Percentiles rank a stretch among this genome's conserved stretches.
phyloP scores from a whole-genome alignment of 352 stramenopile genomes.

The Globisporangium emineosum region DNA sequence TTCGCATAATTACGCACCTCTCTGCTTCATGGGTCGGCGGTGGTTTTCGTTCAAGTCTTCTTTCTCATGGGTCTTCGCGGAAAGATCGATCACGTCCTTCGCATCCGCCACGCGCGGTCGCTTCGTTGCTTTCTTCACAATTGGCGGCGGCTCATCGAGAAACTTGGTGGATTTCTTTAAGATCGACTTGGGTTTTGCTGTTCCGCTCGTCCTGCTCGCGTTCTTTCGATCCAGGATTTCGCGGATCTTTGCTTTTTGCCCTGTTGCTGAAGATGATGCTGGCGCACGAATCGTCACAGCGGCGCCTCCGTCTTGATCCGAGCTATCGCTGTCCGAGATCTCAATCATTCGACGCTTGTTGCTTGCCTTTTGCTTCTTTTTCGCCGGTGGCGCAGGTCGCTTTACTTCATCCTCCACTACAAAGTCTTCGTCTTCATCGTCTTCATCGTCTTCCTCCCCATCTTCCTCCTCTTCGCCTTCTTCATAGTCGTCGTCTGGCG shows the following conservation, averaged over 20 bases:
- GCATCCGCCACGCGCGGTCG: constrained; percentile 18
- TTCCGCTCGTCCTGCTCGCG: neutral
- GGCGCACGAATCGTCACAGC: constrained; percentile 10
- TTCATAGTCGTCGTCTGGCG: constrained; percentile 30
- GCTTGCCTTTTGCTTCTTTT: constrained; percentile 5
- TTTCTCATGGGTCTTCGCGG: constrained; percentile 10
- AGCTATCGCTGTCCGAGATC: constrained; percentile 45
- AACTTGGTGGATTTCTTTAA: constrained; percentile 32
- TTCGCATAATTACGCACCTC: constrained; percentile 9
- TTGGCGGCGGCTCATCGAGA: constrained; percentile 7
- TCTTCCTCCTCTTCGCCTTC: constrained; percentile 26
- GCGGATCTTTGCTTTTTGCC: constrained; percentile 13
- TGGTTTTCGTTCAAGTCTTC: constrained; percentile 46
- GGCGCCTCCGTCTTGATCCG: constrained; percentile 30
- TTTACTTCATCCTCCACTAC: constrained; percentile 33
- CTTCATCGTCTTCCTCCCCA: constrained; percentile 32
- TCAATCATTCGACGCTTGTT: constrained; percentile 55
- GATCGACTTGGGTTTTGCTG: constrained; percentile 32
- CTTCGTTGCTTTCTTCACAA: constrained; percentile 11
- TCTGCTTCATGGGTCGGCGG: constrained; percentile 67
- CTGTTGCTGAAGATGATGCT: constrained; percentile 3
- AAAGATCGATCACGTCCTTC: constrained; percentile 14
- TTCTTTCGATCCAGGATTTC: constrained; percentile 12
- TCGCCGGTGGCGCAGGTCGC: constrained; percentile 9
- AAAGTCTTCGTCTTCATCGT: constrained; percentile 31